These are phyloP conservation scores for Neurospora cerealis DNA, from an alignment of 495 filamentous ascomycete species.

Conservation along the genomic window DNA sequence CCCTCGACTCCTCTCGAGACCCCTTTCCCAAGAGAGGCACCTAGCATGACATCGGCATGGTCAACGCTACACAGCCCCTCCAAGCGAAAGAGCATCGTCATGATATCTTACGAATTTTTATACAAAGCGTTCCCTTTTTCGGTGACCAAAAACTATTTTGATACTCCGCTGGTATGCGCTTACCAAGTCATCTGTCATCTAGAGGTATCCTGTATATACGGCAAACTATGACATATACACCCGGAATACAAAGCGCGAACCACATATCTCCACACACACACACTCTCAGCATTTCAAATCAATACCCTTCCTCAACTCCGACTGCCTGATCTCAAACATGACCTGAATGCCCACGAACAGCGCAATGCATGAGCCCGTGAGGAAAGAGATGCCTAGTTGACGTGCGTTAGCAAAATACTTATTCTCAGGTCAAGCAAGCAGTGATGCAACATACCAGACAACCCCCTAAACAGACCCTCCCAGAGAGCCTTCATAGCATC, in stretches of 20 bases:
- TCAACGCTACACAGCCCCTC: not conserved
- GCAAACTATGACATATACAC: not conserved
- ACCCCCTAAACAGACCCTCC: conserved; percentile 61
- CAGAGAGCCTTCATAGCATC: conserved; percentile 76
- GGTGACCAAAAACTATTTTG: not conserved
- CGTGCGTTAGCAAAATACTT: conserved; percentile 6
- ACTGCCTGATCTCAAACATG: conserved; percentile 92
- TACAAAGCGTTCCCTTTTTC: not conserved
- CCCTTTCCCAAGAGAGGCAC: not conserved
- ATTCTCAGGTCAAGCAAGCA: not conserved
- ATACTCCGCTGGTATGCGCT: not conserved
- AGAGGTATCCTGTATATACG: not conserved
- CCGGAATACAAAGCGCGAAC: not conserved
- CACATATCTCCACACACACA: not conserved
- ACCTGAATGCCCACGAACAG: conserved; percentile 83
- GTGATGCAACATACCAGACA: conserved; percentile 42
- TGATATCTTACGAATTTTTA: not conserved
- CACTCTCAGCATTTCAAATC: conserved; percentile 63
- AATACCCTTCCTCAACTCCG: conserved; percentile 72
- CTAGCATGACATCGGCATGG: not conserved
- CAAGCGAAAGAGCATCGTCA: not conserved
- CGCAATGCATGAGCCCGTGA: conserved; percentile 54
- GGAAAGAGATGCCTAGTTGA: conserved; percentile 54
- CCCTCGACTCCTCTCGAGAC: not conserved
- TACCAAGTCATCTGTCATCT: not conserved